Conservation (phyloP, 768 basidiomycete genomes). For the Suillus subalutaceus region DNA sequence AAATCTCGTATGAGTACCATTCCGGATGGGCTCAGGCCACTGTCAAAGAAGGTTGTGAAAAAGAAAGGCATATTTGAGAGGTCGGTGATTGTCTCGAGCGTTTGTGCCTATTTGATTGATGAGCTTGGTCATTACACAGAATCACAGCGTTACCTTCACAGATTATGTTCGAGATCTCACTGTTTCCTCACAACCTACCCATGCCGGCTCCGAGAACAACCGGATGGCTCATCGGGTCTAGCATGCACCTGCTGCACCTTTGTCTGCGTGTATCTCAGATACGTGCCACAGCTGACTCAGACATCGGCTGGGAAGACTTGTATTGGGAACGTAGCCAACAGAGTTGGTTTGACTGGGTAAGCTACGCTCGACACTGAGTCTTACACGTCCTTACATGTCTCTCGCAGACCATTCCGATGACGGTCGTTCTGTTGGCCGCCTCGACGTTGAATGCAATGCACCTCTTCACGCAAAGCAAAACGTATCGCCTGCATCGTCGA, state of each 20-base stretch:
- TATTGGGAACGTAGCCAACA: constrained; percentile 64
- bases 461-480: constrained; percentile 67
- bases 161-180: constrained; percentile 76
- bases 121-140: constrained; percentile 36
- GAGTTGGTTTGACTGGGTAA: constrained; percentile 83
- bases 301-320: constrained; percentile 80
- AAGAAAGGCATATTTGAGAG: constrained; percentile 67
- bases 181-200: constrained; percentile 82
- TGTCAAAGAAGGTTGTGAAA: constrained; percentile 59
- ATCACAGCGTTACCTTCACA: constrained; percentile 67
- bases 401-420: constrained; percentile 64
- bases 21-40: constrained; percentile 27
- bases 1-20: constrained; percentile 43
- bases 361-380: constrained; percentile 19
- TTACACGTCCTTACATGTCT: constrained; percentile 14
- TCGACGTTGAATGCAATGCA: constrained; percentile 65
- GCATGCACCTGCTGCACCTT: constrained; percentile 70
- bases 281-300: constrained; percentile 60
- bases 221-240: constrained; percentile 65
- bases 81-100: constrained; percentile 36
- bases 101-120: constrained; percentile 18
- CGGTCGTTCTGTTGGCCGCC: constrained; percentile 53
- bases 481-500: constrained; percentile 69
- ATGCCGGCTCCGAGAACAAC: constrained; percentile 67
- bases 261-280: constrained; percentile 62